A percentile compares a stretch with the other conserved stretches of the same genome.
Conservation (phyloP, 2,329 filamentous ascomycete genomes). For the Chalara sp. region DNA sequence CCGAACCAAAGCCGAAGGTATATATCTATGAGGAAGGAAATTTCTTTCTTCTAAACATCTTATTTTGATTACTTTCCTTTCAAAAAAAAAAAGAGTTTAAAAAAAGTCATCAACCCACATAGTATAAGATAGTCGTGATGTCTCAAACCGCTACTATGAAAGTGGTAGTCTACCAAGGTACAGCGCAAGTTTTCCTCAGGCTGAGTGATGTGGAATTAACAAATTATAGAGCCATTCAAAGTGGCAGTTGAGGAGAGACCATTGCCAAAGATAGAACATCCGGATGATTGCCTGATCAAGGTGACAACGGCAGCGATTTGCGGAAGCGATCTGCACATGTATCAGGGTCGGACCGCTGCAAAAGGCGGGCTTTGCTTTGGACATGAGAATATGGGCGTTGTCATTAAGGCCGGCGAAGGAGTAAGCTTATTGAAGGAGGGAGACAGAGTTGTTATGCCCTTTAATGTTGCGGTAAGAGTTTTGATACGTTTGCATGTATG, state of each 20-base stretch:
- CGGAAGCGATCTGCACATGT: conserved; percentile 43
- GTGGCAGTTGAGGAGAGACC: conserved; percentile 56
- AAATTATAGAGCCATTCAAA: conserved; percentile 20
- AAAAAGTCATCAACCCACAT: too few relatives aligned
- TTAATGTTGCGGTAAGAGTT: conserved; percentile 47
- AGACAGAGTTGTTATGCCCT: conserved; percentile 75
- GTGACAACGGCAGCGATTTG: conserved; percentile 31
- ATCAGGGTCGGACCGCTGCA: conserved; percentile 58
- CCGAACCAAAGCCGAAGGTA: too few relatives aligned
- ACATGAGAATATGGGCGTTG: conserved; percentile 79
- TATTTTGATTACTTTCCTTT: too few relatives aligned
- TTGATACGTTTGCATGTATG: too few relatives aligned
- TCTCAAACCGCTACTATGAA: too few relatives aligned
- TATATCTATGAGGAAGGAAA: too few relatives aligned
- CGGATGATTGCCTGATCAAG: conserved; percentile 33
- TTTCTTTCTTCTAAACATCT: too few relatives aligned
- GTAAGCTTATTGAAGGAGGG: conserved; percentile 66
- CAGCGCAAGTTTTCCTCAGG: too few relatives aligned
- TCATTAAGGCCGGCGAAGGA: conserved; percentile 58
- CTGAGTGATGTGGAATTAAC: too few relatives aligned
- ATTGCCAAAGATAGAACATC: conserved; percentile 50
- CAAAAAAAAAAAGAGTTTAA: too few relatives aligned
- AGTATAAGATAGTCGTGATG: too few relatives aligned
- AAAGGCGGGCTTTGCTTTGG: conserved; percentile 58
- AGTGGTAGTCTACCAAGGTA: too few relatives aligned